A percentile compares a stretch with the other conserved stretches of the same genome.
These are phyloP conservation scores for Funneliformis geosporum DNA, from an alignment of 192 early-diverging fungal species.

Conservation along the genomic window DNA sequence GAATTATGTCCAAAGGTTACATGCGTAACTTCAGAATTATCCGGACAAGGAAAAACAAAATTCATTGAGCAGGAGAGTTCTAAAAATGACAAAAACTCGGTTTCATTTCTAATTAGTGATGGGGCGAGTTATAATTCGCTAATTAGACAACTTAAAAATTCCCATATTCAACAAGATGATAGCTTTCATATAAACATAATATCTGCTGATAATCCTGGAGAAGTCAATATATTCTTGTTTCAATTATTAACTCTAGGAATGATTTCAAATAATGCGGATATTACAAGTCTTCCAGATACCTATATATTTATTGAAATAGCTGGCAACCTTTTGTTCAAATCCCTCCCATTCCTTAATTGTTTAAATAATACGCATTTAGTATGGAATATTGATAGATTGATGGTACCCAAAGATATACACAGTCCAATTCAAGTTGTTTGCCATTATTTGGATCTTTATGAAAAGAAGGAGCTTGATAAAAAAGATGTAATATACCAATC, in stretches of 20 bases:
- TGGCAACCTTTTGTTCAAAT: constrained; percentile 12
- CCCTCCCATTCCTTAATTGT: constrained; percentile 13
- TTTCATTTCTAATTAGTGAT: constrained; percentile 24
- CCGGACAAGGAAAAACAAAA: constrained; percentile 33
- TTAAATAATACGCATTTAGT: neutral
- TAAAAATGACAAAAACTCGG: neutral
- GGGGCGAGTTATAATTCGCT: neutral
- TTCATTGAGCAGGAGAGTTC: constrained; percentile 17
- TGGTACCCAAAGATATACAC: constrained; percentile 16
- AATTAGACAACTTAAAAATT: constrained; percentile 6
- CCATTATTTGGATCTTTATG: constrained; percentile 14
- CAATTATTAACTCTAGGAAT: constrained; percentile 32
- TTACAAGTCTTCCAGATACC: constrained; percentile 4
- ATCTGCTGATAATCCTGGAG: constrained; percentile 17
- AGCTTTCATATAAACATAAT: constrained; percentile 30
- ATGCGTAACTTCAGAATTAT: constrained; percentile 27
- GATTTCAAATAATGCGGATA: constrained; percentile 14
- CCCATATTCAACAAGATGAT: neutral
- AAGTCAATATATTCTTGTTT: constrained; percentile 36
- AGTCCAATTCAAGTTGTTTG: constrained; percentile 33
- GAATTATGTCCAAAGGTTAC: constrained; percentile 29
- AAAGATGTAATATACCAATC: constrained; percentile 14
- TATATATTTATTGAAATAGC: constrained; percentile 32
- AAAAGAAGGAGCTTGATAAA: neutral
- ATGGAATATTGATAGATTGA: constrained; percentile 26